Base-by-base conservation (phyloP, 495 filamentous ascomycete genomes). In the Chaetomium cochliodes region DNA sequence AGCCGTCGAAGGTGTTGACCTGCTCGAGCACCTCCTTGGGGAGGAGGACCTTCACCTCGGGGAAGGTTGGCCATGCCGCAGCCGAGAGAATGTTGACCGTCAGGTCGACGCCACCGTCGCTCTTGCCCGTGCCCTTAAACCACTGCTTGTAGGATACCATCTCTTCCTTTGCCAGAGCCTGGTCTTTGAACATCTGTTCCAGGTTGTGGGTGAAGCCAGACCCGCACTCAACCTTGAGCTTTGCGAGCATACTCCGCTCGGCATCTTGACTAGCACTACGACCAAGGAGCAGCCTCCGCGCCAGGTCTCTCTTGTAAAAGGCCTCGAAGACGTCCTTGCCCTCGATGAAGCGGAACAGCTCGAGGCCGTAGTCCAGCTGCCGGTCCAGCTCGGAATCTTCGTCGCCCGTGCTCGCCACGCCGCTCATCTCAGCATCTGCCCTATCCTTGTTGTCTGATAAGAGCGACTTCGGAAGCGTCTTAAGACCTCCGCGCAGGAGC, bases 141-240 rank as follows among this genome's bases (percentile, higher is more conserved):
- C 74, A 81, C 22, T 71, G 69, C 65, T 83, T 92, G 78, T 92
- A 97, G 0, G 88, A 87, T 5, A 74, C 63, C 82, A 96, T 92
- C 70, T 96, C 92, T 63, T 96, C 93, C 41, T 87, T 85, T 15
- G 88, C 89, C 58, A 97, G 82, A 65, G 96, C 93, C 75, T 97
- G 90, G 70, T 99, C 94, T 71, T 96, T 97, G 80, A 99, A 98
- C 94, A 99, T 99, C 41, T 92, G 90, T 75, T 99, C 94, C 2
- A 99, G 82, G 70, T 99, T 98, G 69, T 96, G 91, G 0, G 96
- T 98, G 72, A 98, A 98, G 67, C 83, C 87, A 3, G 90, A 87
- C 28, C 96, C 96, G 73, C 94, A 98, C 79, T 98, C 93, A 60
- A 86, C 92, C 79, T 93, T 96, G 60, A 99, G 79, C 67, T 93